phyloP scores from a whole-genome alignment of 2,329 filamentous ascomycete species.

The Trichoderma sp. region DNA sequence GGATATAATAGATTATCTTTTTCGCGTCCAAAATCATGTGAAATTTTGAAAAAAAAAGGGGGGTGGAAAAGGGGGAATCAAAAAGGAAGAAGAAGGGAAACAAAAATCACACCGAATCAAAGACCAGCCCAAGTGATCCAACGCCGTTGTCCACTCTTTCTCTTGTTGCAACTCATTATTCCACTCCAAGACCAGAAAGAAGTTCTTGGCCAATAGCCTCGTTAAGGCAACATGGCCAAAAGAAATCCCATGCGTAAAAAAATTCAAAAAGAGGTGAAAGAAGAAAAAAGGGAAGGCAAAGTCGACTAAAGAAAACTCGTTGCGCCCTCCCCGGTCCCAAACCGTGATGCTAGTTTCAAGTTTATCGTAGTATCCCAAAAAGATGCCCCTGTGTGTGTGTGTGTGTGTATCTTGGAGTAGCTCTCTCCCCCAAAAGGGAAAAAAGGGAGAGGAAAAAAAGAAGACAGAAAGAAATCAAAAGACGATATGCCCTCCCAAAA shows the following conservation, averaged over 20 bases:
- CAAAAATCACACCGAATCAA: background rate
- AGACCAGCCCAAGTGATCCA: conserved; percentile 12
- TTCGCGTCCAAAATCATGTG: background rate
- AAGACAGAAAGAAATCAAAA: background rate
- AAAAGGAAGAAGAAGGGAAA: background rate
- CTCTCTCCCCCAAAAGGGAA: background rate
- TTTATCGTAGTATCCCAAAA: conserved; percentile 19
- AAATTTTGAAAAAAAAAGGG: background rate
- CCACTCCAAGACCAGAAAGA: conserved; percentile 13
- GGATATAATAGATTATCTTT: background rate
- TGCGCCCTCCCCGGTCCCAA: conserved; percentile 4
- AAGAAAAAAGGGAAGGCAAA: background rate
- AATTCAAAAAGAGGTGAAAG: background rate
- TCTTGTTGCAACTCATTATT: conserved; percentile 2
- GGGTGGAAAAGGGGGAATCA: conserved; percentile 12
- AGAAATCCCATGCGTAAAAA: conserved; percentile 5
- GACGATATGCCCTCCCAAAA: background rate
- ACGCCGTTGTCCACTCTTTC: conserved; percentile 14
- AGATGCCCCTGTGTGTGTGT: background rate
- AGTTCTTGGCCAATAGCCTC: conserved; percentile 1
- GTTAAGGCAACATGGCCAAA: conserved; percentile 4
- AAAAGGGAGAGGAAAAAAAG: background rate
- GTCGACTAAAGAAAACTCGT: background rate
- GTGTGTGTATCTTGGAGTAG: background rate
- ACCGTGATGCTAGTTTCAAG: conserved; percentile 11